Evolutionary conservation across 1,284 basidiomycete species (phyloP), one percentile per base, ranked within the genome.

Genomic region (Trametes sp.): DNA sequence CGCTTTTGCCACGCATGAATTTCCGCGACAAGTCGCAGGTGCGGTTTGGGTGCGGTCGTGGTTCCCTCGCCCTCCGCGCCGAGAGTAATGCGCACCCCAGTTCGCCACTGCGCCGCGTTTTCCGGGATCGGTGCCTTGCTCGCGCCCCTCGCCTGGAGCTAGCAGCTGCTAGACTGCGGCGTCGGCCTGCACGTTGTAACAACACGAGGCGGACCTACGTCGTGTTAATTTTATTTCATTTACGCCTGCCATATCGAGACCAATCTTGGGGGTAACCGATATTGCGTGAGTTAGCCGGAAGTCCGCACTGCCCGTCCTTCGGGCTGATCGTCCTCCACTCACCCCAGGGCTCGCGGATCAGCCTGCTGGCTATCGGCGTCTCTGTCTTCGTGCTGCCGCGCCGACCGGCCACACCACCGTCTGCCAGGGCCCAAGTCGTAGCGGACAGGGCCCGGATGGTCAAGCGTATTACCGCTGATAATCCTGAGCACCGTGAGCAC

Each of bases 211-310:
- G 16, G 44, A 52, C 54, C 41, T 61, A 52, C 54, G 50, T 52
- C 48, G 54, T 52, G 33, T 55, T 55, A 61, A 52, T 50, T 61
- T 50, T 41, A 16, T 45, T 61, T 61, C 59, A 61, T 62, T 62
- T 52, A 42, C 54, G 23, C 54, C 26, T 55, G 28, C 54, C 38
- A 35, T 36, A 62, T 61, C 59, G 48, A 56, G 59, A 51, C 33
- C n/a, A 29, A 24, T 36, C 53, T 41, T 28, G 54, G 53, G 16
- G 38, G 46, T 50, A 53, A 35, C 38, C 46, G 56, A 58, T 16
- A 52, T 58, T 51, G 56, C 26, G 9, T 28, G 26, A 24, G 49
- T 41, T 58, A 42, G 56, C 46, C 48, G 49, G 48, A 11, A 6
- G n/a, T n/a, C 36, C 36, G 14, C 16, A n/a, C 38, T 41, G 16